A percentile compares a stretch with the other conserved stretches of the same genome.
These are phyloP conservation scores for Fusarium xylarioides DNA, from an alignment of 2,329 filamentous ascomycete genomes.

Conservation along the genomic window DNA sequence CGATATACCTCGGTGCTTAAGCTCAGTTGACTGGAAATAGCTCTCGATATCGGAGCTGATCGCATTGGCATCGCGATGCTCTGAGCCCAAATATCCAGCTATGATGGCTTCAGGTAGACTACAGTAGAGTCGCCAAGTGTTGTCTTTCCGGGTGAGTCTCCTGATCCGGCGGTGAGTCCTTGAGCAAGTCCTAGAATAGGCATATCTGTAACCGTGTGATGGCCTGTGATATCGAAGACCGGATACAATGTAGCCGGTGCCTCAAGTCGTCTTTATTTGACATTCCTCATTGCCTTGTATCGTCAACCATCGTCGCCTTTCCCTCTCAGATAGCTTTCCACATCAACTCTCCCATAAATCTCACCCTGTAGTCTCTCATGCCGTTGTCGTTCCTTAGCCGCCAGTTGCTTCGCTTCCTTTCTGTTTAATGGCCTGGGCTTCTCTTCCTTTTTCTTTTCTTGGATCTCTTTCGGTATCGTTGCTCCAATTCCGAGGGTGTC, in stretches of 20 bases:
- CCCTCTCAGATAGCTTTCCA: conserved; percentile 76
- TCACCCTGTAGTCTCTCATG: conserved; percentile 71
- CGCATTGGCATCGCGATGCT: neutral
- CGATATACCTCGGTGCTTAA: neutral
- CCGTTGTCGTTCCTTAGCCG: conserved; percentile 68
- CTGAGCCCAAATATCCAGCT: no score
- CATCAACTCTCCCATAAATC: conserved; percentile 79
- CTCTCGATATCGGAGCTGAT: neutral
- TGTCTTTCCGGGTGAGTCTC: neutral
- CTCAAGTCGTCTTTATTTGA: neutral
- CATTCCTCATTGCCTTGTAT: neutral
- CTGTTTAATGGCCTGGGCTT: conserved; percentile 68
- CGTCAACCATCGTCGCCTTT: conserved; percentile 40
- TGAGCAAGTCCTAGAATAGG: conserved; percentile 7
- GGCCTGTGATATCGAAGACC: neutral
- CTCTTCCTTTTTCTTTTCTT: conserved; percentile 54
- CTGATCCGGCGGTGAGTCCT: conserved; percentile 7
- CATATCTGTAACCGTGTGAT: neutral
- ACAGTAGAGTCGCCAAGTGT: no score
- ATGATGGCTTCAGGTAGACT: neutral
- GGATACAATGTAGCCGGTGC: neutral
- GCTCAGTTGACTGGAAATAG: neutral
- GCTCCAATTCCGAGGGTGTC: conserved; percentile 79
- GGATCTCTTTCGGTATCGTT: conserved; percentile 51
- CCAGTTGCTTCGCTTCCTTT: conserved; percentile 72